Base-by-base conservation (phyloP, 805 yeast species). In the Candida peoriensis region DNA sequence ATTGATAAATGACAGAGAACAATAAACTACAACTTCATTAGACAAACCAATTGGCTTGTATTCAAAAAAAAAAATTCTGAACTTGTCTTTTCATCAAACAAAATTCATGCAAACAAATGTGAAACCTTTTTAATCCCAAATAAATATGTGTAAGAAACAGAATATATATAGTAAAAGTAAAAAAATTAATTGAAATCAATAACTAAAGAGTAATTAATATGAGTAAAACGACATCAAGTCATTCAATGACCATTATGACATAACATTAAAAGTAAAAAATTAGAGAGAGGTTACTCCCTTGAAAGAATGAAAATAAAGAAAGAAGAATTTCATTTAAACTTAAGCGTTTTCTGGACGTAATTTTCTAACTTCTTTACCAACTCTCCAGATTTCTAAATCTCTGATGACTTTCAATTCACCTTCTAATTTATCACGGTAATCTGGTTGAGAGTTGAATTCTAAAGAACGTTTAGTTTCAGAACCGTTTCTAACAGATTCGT, bases 291-390 rank as follows among this genome's bases (percentile, higher is more conserved):
- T 44, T 33, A 32, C 39, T 44, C 37, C 32, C 26, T 28, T 24
- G 24, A 30, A 32, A 22, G 21, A 32, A 13, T 23, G 8, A 24
- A 24, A n/a, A 16, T 15, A 22, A 28, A 6, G 17, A 26, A 30
- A n/a, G n/a, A n/a, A n/a, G n/a, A n/a, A n/a, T n/a, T n/a, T n/a
- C n/a, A n/a, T n/a, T n/a, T n/a, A n/a, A n/a, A 30, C 37, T 72
- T 84, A 89, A 67, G 82, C 78, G 93, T 93, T 90, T 76, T 93
- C 98, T 60, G 98, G 98, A 74, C 98, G 89, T 68, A 93, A 81
- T 74, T 93, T 93, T 81, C 98, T 90, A 54, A 93, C 98, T 77
- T 93, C 97, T 77, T 90, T 90, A 64, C 98, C 98, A 55, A 93
- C 98, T 63, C 68, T 84, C 98, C 98, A 93, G 90, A 93, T 93